Conservation (phyloP, 164 flowering plant species). For the Dillenia suffruticosa region DNA sequence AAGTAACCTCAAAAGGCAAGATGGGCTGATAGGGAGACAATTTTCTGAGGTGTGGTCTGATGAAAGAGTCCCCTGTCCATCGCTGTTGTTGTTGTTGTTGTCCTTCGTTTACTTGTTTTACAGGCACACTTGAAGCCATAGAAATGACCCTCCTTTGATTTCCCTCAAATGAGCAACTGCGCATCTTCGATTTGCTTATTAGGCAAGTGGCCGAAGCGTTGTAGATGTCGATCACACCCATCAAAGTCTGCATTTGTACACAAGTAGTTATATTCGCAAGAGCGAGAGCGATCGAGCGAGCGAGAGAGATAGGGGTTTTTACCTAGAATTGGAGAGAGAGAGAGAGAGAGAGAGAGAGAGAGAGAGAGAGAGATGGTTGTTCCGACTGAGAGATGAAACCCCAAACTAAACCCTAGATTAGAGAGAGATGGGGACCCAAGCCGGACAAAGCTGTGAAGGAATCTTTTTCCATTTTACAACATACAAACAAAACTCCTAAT, state of each 20-base stretch:
- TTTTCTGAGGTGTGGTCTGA: conserved; percentile 73
- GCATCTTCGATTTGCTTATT: conserved; percentile 12
- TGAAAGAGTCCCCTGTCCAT: conserved; percentile 71
- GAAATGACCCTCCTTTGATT: conserved; percentile 21
- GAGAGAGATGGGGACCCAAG: too few species aligned
- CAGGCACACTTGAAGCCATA: conserved; percentile 47
- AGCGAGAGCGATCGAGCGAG: neutral
- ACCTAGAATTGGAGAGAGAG: neutral
- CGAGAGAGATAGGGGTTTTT: neutral
- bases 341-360: too few species aligned
- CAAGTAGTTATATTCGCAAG: neutral
- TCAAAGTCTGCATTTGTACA: conserved; percentile 23
- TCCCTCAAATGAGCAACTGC: conserved; percentile 23
- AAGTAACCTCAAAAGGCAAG: conserved; percentile 86
- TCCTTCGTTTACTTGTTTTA: conserved; percentile 23
- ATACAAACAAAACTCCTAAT: too few species aligned
- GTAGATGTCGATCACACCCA: conserved; percentile 40
- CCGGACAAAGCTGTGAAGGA: too few species aligned
- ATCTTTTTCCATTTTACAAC: too few species aligned
- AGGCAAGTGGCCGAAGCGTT: conserved; percentile 21
- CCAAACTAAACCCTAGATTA: too few species aligned
- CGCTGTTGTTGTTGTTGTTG: conserved; percentile 14
- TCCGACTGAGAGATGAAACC: too few species aligned
- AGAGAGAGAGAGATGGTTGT: too few species aligned
- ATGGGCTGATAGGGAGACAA: conserved; percentile 93